Conservation (phyloP, 2,329 filamentous ascomycete species). For the Pseudogymnoascus destructans region DNA sequence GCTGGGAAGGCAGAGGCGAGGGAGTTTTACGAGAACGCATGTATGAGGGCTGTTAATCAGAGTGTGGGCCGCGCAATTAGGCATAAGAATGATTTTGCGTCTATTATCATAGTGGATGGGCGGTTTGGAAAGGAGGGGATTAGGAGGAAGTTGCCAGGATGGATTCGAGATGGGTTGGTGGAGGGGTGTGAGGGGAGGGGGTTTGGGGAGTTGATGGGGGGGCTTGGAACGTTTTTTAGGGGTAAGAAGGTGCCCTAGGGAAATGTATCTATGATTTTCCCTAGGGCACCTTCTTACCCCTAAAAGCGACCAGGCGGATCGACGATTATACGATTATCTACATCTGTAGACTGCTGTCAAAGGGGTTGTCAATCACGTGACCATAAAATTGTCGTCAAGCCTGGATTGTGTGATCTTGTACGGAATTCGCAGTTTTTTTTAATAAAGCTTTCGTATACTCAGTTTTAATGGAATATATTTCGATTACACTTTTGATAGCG, state of each 20-base stretch:
- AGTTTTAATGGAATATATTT: not conserved
- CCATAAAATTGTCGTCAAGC: not conserved
- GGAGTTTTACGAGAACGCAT: slow-evolving; percentile 86
- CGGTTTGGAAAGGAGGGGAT: slow-evolving; percentile 67
- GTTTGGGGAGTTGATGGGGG: slow-evolving; percentile 46
- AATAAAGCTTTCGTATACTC: not conserved
- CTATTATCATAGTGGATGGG: slow-evolving; percentile 72
- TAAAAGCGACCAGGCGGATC: no score
- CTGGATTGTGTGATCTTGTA: not conserved
- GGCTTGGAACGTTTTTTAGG: slow-evolving; percentile 44
- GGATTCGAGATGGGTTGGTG: slow-evolving; percentile 65
- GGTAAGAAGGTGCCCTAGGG: slow-evolving; percentile 29
- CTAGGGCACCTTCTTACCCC: slow-evolving; percentile 31
- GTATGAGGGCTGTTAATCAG: slow-evolving; percentile 95
- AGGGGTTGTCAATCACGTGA: not conserved
- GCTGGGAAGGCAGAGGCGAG: slow-evolving; percentile 45
- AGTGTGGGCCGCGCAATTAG: slow-evolving; percentile 87
- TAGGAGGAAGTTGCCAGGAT: slow-evolving; percentile 66
- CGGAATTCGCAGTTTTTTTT: not conserved
- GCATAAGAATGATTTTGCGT: slow-evolving; percentile 77
- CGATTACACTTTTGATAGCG: not conserved
- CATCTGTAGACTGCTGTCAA: not conserved
- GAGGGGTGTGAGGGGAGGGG: slow-evolving; percentile 35
- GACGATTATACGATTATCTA: not conserved
- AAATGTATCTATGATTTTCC: not conserved